Evolutionary conservation across 139 green algal species (phyloP), one percentile per base, ranked within the genome.

Genomic region (Mesotaenium endlicherianum): DNA sequence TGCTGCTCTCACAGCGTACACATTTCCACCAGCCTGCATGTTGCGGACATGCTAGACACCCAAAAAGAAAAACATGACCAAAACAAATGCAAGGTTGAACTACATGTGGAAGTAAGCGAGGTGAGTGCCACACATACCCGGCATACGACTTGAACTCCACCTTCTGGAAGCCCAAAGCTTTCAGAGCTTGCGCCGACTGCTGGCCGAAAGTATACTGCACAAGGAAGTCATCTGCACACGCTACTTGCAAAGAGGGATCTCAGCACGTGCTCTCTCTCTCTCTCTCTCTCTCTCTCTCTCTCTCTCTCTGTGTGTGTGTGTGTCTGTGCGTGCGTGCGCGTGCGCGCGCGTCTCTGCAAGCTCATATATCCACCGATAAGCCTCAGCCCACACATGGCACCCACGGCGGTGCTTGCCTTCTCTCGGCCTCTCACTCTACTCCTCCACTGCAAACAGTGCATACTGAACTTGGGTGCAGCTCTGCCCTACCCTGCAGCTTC

Each of bases 101-200:
- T n/a, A n/a, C n/a, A n/a, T n/a, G n/a, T n/a, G n/a, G n/a, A n/a
- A n/a, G n/a, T n/a, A n/a, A n/a, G n/a, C n/a, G n/a, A n/a, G n/a
- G n/a, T n/a, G n/a, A n/a, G n/a, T n/a, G n/a, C n/a, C n/a, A n/a
- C n/a, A n/a, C n/a, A n/a, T 72, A 72, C 60, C 60, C 60, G 8
- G 60, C 36, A 72, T 72, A 72, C 8, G 60, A 6, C 11, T 72
- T 72, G 60, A 72, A 72, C 60, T 72, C 60, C 60, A 72, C 5
- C 5, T 11, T 72, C 8, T 36, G 43, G 43, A 72, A 72, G 41
- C 60, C 60, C 5, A 14, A 72, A 14, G 17, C 5, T 11, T 38
- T 36, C 6, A 72, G 60, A 8, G 8, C 43, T 11, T 72, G 8
- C 20, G 60, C 60, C 60, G 60, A 72, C 11, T 47, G 20, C 43